Conservation (phyloP, 192 early-diverging fungal genomes). For the Cladochytrium replicatum region DNA sequence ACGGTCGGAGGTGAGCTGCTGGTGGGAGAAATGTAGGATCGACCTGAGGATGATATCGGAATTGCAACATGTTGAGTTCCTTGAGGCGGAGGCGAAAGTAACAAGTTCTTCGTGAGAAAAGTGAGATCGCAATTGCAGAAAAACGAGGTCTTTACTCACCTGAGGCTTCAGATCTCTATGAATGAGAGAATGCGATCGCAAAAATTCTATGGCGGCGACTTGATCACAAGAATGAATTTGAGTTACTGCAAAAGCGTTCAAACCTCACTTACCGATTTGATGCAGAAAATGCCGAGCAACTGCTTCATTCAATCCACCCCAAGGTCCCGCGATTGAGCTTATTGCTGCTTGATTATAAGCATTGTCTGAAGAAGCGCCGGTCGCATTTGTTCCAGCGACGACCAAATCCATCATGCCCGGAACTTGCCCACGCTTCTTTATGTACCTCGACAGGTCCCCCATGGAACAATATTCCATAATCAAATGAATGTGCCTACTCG, state of each 20-base stretch:
- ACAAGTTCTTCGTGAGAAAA: conserved; percentile 54
- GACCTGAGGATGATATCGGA: conserved; percentile 22
- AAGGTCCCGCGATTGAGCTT: conserved; percentile 34
- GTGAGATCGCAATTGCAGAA: conserved; percentile 4
- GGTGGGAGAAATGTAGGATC: conserved; percentile 15
- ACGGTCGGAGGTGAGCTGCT: too few relatives aligned
- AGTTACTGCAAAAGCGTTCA: background rate
- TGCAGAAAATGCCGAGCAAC: conserved; percentile 77
- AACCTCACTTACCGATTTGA: conserved; percentile 54
- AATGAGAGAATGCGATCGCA: conserved; percentile 77
- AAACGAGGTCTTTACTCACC: conserved; percentile 32
- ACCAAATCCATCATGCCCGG: background rate
- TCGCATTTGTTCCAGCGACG: background rate
- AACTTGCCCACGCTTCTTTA: conserved; percentile 50
- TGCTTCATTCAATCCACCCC: conserved; percentile 69
- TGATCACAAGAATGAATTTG: conserved; percentile 4
- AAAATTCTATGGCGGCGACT: conserved; percentile 78
- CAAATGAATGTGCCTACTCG: conserved; percentile 85
- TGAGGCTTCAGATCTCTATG: conserved; percentile 98
- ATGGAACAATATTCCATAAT: conserved; percentile 97
- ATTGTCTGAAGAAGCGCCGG: background rate
- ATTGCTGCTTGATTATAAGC: conserved; percentile 17
- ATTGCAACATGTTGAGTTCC: conserved; percentile 26
- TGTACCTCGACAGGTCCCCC: conserved; percentile 86
- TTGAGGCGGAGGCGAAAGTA: conserved; percentile 53